Base-by-base conservation (phyloP, 768 basidiomycete genomes). In the Amanita subjunquillea region DNA sequence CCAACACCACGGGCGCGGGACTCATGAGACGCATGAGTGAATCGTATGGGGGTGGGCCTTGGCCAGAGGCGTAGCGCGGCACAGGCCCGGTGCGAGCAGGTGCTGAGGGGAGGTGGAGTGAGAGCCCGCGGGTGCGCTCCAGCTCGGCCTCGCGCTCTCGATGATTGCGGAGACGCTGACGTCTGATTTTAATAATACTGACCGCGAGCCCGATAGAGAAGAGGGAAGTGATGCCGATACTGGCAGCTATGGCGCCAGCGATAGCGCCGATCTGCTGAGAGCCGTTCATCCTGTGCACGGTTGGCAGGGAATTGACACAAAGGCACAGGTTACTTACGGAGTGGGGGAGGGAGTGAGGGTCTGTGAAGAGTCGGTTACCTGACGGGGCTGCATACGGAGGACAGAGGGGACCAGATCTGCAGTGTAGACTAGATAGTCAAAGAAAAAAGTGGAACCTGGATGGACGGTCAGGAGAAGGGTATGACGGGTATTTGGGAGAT, bases 201-300 rank as follows among this genome's bases (percentile, higher is more conserved):
- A 77, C 58, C 0, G 74, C 75, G n/a, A 79, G 64, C 3, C 72
- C 72, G 6, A 76, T 58, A 6, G 76, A 68, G 49, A 80, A 63
- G 36, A 75, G 57, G 9, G 67, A 68, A 9, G 81, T 71, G 20
- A 78, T 72, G 29, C 79, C 79, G 15, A 78, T 69, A 29, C 68
- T 71, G 27, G 75, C 75, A 0, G 75, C 77, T 22, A 81, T 68
- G 1, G 74, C 77, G n/a, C 72, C 76, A 1, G 68, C 78, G 59
- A 83, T 46, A 6, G 47, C 37, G 6, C 30, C 53, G 36, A 54
- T 25, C 32, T 48, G 41, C 41, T 42, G 20, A 6, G 10, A 1
- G 20, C 5, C 15, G 23, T 17, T 38, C 17, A 12, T 22, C 4
- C 37, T 45, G 20, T 8, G 23, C 45, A 41, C 36, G 48, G 23